Evolutionary conservation across 768 basidiomycete genomes (phyloP).

Genomic region (Tulasnella sp.): DNA sequence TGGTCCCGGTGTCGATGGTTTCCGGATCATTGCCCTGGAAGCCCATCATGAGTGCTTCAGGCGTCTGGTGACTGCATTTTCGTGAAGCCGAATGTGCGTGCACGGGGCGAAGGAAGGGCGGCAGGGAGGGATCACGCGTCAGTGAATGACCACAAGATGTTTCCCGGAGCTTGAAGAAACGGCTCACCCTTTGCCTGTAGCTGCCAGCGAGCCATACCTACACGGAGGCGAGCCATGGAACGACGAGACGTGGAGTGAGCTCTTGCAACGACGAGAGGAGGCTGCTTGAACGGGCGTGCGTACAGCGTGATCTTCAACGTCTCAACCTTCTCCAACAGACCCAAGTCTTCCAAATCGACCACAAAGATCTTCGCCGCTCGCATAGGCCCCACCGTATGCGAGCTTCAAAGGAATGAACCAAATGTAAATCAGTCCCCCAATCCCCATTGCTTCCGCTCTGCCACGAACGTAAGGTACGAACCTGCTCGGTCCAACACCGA

Average conservation of each 20-base stretch:
- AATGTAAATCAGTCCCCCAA: neutral
- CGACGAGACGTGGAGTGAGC: neutral
- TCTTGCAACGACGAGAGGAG: slow-evolving; percentile 29
- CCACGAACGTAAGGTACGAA: slow-evolving; percentile 44
- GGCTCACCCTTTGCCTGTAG: slow-evolving; percentile 66
- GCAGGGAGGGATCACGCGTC: slow-evolving; percentile 36
- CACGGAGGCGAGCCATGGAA: neutral
- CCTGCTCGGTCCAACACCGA: slow-evolving; percentile 61
- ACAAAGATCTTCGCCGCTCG: slow-evolving; percentile 90
- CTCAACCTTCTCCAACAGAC: slow-evolving; percentile 71
- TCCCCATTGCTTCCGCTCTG: too few relatives aligned
- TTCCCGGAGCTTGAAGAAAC: slow-evolving; percentile 45
- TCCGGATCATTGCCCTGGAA: slow-evolving; percentile 69
- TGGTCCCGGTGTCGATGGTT: slow-evolving; percentile 86
- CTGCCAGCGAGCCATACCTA: slow-evolving; percentile 90
- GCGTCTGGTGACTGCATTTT: slow-evolving; percentile 44
- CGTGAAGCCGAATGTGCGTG: too few relatives aligned
- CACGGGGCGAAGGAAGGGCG: slow-evolving; percentile 30
- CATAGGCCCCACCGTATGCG: slow-evolving; percentile 83
- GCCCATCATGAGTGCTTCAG: slow-evolving; percentile 44
- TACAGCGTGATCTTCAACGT: slow-evolving; percentile 85
- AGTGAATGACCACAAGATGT: slow-evolving; percentile 45
- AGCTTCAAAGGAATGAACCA: slow-evolving; percentile 50
- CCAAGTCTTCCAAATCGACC: slow-evolving; percentile 67
- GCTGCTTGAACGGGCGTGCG: slow-evolving; percentile 2